Conservation (phyloP, 2,329 filamentous ascomycete genomes). For the Ceratocystis alfenasii region DNA sequence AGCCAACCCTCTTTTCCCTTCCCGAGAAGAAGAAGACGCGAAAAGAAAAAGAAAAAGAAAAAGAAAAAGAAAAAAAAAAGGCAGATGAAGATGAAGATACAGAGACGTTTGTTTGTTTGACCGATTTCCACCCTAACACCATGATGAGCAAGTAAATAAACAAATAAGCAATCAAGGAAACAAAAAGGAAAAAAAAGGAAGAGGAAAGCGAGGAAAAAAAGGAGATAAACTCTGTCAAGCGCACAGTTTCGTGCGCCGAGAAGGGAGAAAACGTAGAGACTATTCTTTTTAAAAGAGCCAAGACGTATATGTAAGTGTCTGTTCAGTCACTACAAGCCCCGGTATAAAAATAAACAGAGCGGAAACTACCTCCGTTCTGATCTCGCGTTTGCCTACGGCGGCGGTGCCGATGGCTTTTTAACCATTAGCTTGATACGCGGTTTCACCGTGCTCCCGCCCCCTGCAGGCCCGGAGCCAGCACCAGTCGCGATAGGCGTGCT, state of each 20-base stretch:
- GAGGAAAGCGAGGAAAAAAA: no score
- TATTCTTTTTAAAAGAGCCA: no score
- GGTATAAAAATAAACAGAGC: no score
- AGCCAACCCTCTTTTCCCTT: neutral
- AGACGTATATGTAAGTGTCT: no score
- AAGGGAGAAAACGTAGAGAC: no score
- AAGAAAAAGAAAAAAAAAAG: neutral
- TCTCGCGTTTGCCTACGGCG: neutral
- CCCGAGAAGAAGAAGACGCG: neutral
- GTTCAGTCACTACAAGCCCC: no score
- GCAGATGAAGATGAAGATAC: neutral
- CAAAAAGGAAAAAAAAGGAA: neutral
- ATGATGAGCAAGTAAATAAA: conserved; percentile 3
- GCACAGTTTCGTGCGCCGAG: no score
- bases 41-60: neutral
- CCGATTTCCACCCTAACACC: conserved; percentile 3
- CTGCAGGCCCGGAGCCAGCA: neutral
- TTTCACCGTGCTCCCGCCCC: conserved; percentile 12
- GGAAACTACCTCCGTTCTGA: neutral
- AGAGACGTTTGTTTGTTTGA: neutral
- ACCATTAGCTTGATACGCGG: conserved; percentile 21
- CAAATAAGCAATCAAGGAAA: neutral
- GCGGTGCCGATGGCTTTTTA: conserved; percentile 19
- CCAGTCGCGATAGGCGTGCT: neutral
- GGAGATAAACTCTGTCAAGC: no score